These are phyloP conservation scores for Chlamydomonas applanata DNA, from an alignment of 139 green algal genomes.

Conservation along the genomic window DNA sequence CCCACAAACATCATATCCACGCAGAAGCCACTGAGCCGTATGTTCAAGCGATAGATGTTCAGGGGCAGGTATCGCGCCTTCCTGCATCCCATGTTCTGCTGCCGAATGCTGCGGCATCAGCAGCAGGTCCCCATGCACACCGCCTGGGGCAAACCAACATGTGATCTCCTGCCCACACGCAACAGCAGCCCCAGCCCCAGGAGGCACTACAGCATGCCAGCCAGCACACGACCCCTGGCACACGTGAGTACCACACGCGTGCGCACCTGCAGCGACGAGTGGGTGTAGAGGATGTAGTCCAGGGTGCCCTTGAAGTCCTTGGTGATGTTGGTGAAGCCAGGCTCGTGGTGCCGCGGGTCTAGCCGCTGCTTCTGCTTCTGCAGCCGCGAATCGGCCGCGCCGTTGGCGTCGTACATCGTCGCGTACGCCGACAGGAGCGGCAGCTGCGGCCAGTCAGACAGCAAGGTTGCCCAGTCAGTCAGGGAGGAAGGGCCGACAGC, in stretches of 20 bases:
- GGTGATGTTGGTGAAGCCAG: conserved; percentile 86
- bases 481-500: no score
- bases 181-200: neutral
- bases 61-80: no score
- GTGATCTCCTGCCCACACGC: neutral
- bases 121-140: no score
- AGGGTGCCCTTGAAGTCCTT: conserved; percentile 91
- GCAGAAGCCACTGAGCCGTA: no score
- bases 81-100: no score
- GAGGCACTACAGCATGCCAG: neutral
- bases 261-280: conserved; percentile 56
- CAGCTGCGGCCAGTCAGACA: conserved; percentile 24
- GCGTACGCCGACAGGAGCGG: conserved; percentile 48
- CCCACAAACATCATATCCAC: no score
- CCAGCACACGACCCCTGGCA: neutral
- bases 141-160: no score
- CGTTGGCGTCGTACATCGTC: conserved; percentile 20
- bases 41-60: no score
- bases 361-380: conserved; percentile 63
- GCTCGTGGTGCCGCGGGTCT: conserved; percentile 56
- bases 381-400: conserved; percentile 33
- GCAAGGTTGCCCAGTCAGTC: no score
- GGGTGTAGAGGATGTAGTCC: conserved; percentile 96
- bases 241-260: neutral
- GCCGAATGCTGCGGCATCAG: no score